A percentile compares a stretch with the other conserved stretches of the same genome.
These are phyloP conservation scores for Aspergillus indologenus DNA, from an alignment of 495 filamentous ascomycete species.

Conservation along the genomic window DNA sequence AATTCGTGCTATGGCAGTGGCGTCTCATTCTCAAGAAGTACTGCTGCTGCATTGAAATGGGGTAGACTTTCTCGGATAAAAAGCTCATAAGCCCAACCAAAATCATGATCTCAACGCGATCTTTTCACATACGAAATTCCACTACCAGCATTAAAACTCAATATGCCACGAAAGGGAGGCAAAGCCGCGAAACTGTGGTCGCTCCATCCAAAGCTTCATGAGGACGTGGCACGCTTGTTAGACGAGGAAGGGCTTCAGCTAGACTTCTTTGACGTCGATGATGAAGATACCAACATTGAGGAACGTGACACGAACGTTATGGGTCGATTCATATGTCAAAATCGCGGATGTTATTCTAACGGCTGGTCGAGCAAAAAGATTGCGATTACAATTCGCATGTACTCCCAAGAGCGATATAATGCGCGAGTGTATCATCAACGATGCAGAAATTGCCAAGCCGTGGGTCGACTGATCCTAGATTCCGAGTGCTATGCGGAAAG, in stretches of 20 bases:
- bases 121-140: conserved; percentile 10
- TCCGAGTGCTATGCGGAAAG: conserved; percentile 5
- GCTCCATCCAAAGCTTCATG: conserved; percentile 14
- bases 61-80: conserved; percentile 13
- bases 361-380: conserved; percentile 3
- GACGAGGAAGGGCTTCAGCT: conserved; percentile 10
- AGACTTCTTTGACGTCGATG: conserved; percentile 8
- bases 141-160: conserved; percentile 10
- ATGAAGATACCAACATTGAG: conserved; percentile 1
- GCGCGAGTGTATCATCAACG: conserved; percentile 6
- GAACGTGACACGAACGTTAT: conserved; percentile 14
- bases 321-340: conserved; percentile 7
- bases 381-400: conserved; percentile 8
- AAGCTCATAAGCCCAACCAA: conserved; percentile 13
- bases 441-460: not conserved
- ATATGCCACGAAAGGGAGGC: conserved; percentile 16
- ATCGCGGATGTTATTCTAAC: conserved; percentile 6
- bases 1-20: conserved; percentile 15
- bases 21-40: conserved; percentile 14
- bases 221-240: conserved; percentile 11
- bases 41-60: conserved; percentile 14
- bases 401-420: not conserved
- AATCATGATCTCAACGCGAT: conserved; percentile 10
- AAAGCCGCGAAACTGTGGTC: conserved; percentile 12
- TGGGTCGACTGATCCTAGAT: conserved; percentile 1